A percentile compares a stretch with the other conserved stretches of the same genome.
Evolutionary conservation across 352 stramenopile species (phyloP).

Genomic region (Phytophthora lateralis): DNA sequence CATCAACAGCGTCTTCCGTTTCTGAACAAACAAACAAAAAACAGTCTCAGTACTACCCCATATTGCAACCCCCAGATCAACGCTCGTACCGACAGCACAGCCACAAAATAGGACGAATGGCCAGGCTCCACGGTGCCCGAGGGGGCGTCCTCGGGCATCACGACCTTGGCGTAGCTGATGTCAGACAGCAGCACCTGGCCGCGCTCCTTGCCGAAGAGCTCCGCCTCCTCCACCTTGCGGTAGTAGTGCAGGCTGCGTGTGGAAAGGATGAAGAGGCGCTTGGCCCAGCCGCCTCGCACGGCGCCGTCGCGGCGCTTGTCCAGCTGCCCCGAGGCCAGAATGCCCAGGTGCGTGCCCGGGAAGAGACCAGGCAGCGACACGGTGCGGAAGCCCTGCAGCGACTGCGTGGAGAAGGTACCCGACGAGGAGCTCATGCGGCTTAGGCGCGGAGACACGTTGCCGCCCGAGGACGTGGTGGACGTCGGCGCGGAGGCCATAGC

Average conservation of each 20-base stretch:
- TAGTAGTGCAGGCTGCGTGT: conserved; percentile 87
- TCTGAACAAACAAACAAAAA: conserved; percentile 38
- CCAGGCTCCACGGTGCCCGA: conserved; percentile 70
- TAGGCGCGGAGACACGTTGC: conserved; percentile 40
- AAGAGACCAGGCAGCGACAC: conserved; percentile 75
- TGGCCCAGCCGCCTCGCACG: conserved; percentile 81
- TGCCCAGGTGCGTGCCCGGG: conserved; percentile 73
- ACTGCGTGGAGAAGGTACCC: conserved; percentile 56
- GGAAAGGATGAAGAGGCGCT: conserved; percentile 82
- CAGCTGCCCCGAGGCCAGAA: conserved; percentile 73
- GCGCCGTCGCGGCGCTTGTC: conserved; percentile 87
- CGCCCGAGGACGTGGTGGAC: conserved; percentile 35
- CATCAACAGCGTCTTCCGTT: conserved; percentile 77
- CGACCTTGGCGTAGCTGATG: conserved; percentile 78
- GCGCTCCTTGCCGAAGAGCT: conserved; percentile 86
- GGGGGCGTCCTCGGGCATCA: conserved; percentile 76
- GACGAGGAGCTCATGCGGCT: conserved; percentile 66
- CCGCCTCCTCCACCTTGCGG: conserved; percentile 77
- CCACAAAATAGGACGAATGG: conserved; percentile 63
- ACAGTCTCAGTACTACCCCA: conserved; percentile 1
- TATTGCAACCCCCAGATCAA: not conserved
- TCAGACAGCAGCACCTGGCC: conserved; percentile 75
- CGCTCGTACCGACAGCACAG: conserved; percentile 68
- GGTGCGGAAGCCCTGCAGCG: conserved; percentile 71
- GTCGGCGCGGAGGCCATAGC: conserved; percentile 44